These are phyloP conservation scores for Dictyostelium purpureum DNA, from an alignment of 78 protist genomes.

Conservation along the genomic window DNA sequence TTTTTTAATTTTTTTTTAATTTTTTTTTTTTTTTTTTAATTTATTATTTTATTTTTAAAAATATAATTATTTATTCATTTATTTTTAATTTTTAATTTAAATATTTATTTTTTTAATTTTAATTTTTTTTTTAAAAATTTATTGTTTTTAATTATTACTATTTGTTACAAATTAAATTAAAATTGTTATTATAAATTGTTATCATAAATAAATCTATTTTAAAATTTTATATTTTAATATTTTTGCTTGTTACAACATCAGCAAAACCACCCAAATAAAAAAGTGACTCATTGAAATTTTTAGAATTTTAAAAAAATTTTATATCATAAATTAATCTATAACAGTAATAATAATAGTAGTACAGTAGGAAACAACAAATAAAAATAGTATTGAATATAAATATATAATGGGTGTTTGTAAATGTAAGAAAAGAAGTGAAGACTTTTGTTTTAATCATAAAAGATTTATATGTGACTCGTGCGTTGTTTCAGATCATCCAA, in stretches of 20 bases:
- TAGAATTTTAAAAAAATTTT: not conserved
- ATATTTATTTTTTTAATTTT: not conserved
- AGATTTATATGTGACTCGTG: constrained; percentile 51
- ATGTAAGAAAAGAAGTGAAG: constrained; percentile 74
- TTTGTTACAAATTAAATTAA: not conserved
- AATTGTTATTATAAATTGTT: too few species aligned
- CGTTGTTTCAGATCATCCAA: constrained; percentile 60
- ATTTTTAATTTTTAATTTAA: too few species aligned
- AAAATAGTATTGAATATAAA: too few species aligned
- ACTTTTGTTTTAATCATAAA: constrained; percentile 51
- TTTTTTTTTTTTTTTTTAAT: not conserved
- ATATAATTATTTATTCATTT: too few species aligned
- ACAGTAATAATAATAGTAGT: too few species aligned
- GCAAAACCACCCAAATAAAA: not conserved
- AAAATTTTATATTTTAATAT: not conserved
- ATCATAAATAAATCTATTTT: not conserved
- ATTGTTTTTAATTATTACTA: not conserved
- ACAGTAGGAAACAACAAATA: too few species aligned
- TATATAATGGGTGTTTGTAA: constrained; percentile 58
- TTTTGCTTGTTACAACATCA: not conserved
- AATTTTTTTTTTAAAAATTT: not conserved
- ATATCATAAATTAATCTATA: too few species aligned
- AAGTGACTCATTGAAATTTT: not conserved
- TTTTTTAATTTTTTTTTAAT: not conserved
- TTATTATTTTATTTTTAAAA: too few species aligned